These are phyloP conservation scores for Zelonia costaricensis DNA, from an alignment of 208 protist species.

Conservation along the genomic window DNA sequence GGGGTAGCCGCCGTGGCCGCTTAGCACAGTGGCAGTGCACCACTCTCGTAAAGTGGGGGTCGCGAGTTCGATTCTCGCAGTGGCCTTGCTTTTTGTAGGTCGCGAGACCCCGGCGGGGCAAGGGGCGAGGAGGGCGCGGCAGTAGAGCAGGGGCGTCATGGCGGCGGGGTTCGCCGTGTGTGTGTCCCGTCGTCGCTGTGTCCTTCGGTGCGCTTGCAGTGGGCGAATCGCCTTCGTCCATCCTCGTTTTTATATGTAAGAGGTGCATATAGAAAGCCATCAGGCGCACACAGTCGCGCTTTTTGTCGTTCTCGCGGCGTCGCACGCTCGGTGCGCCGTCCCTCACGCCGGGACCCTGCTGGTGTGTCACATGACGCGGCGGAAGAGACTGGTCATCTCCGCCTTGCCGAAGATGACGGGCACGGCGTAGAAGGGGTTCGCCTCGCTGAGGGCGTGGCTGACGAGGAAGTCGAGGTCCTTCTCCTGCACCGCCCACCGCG, in stretches of 20 bases:
- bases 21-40: constrained; percentile 96
- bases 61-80: constrained; percentile 96
- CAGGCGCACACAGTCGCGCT: too few relatives aligned
- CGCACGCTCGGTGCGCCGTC: too few relatives aligned
- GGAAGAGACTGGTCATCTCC: constrained; percentile 44
- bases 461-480: constrained; percentile 50
- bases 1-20: constrained; percentile 62
- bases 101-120: too few relatives aligned
- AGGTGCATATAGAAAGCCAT: too few relatives aligned
- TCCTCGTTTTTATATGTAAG: too few relatives aligned
- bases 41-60: constrained; percentile 96
- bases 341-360: too few relatives aligned
- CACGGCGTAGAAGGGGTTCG: constrained; percentile 67
- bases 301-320: background rate
- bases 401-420: constrained; percentile 55
- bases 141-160: too few relatives aligned
- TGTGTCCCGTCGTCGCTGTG: too few relatives aligned
- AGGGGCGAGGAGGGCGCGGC: too few relatives aligned
- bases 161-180: too few relatives aligned
- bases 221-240: too few relatives aligned
- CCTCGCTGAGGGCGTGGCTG: constrained; percentile 40
- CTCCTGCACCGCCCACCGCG: constrained; percentile 30
- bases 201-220: too few relatives aligned
- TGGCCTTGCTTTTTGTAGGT: constrained; percentile 63
- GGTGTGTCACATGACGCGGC: constrained; percentile 13